Evolutionary conservation across 768 basidiomycete species (phyloP).

Genomic region (Boletellus emodensis): DNA sequence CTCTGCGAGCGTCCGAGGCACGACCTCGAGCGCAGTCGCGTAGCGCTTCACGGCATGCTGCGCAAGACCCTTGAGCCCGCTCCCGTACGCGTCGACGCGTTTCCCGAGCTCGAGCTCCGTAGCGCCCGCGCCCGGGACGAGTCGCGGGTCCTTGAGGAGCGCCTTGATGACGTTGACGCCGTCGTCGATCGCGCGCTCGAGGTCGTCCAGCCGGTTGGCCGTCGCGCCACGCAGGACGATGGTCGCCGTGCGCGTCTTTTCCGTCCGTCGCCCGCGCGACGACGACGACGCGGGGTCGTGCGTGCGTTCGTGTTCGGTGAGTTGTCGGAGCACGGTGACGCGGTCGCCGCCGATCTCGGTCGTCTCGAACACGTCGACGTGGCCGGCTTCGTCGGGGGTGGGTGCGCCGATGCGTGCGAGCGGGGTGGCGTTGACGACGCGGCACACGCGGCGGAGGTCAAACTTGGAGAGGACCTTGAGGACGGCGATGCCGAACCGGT

Average conservation of each 20-base stretch:
- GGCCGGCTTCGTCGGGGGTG: conserved; percentile 93
- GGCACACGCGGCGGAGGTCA: conserved; percentile 88
- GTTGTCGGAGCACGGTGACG: conserved; percentile 92
- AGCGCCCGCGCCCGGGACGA: conserved; percentile 94
- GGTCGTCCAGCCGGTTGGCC: conserved; percentile 88
- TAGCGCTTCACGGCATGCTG: conserved; percentile 94
- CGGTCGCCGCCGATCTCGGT: conserved; percentile 97
- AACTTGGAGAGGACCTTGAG: conserved; percentile 98
- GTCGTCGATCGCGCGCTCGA: conserved; percentile 95
- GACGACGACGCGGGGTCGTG: conserved; percentile 36
- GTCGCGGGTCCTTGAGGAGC: conserved; percentile 80
- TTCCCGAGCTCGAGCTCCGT: conserved; percentile 90
- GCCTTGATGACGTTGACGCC: conserved; percentile 96
- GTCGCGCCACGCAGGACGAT: conserved; percentile 96
- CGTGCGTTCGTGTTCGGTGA: conserved; percentile 59
- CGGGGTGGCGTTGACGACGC: conserved; percentile 94
- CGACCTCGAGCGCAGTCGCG: conserved; percentile 84
- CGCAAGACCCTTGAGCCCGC: conserved; percentile 81
- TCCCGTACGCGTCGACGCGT: conserved; percentile 81
- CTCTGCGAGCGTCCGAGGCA: conserved; percentile 90
- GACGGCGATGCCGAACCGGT: conserved; percentile 89
- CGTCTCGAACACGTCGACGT: conserved; percentile 91
- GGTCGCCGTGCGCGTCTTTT: conserved; percentile 86
- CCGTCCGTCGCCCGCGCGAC: conserved; percentile 35
- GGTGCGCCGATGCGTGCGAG: conserved; percentile 95